A percentile compares a stretch with the other conserved stretches of the same genome.
Conservation (phyloP, 1,284 basidiomycete species). For the Boletus semigastroideus region DNA sequence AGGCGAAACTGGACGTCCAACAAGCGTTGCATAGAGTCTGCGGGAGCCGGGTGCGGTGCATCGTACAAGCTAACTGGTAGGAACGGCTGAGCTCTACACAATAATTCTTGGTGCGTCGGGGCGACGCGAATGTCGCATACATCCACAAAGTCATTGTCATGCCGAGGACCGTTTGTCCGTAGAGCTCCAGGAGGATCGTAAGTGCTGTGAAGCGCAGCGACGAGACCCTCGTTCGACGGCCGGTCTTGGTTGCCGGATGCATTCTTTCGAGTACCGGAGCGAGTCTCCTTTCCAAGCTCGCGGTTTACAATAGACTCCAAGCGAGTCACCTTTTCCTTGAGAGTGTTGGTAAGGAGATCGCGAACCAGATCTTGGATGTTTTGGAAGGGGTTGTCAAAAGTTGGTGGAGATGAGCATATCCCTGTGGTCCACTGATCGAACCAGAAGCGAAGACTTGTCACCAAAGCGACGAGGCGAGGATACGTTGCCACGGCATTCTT, state of each 20-base stretch:
- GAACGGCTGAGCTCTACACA: conserved; percentile 45
- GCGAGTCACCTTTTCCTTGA: conserved; percentile 42
- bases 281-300: conserved; percentile 30
- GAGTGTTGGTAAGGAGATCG: conserved; percentile 38
- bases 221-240: conserved; percentile 31
- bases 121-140: conserved; percentile 59
- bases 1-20: conserved; percentile 72
- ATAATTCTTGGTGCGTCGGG: conserved; percentile 63
- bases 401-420: conserved; percentile 37
- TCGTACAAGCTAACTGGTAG: conserved; percentile 56
- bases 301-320: conserved; percentile 45
- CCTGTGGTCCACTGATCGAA: conserved; percentile 47
- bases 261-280: conserved; percentile 15
- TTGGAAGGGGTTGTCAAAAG: conserved; percentile 37
- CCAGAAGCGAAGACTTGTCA: conserved; percentile 45
- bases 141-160: conserved; percentile 62
- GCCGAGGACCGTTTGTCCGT: conserved; percentile 51
- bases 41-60: conserved; percentile 59
- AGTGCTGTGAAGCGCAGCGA: conserved; percentile 39
- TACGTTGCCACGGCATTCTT: conserved; percentile 52
- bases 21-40: conserved; percentile 56
- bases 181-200: conserved; percentile 58
- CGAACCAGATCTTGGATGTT: conserved; percentile 27
- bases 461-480: conserved; percentile 43
- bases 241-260: background rate